phyloP scores from a whole-genome alignment of 164 flowering plant species.

The Vitis cinerea region DNA sequence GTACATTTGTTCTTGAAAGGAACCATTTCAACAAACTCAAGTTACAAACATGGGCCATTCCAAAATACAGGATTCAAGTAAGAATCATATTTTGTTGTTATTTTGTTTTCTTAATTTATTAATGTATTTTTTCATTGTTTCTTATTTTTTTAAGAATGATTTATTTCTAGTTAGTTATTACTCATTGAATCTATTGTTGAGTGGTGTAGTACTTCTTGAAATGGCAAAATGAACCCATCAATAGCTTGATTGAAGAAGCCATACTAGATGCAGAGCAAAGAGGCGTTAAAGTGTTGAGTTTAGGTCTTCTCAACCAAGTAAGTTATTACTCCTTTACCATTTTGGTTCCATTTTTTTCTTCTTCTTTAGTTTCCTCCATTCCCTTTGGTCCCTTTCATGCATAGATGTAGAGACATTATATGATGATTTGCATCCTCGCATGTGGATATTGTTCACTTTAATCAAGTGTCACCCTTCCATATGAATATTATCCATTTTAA shows the following conservation, averaged over 20 bases:
- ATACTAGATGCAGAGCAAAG: conserved; percentile 57
- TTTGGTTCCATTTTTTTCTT: background rate
- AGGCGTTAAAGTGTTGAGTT: conserved; percentile 59
- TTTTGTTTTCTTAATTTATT: background rate
- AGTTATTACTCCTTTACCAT: background rate
- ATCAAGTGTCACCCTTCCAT: background rate
- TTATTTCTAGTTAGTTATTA: background rate
- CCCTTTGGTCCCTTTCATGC: too few species aligned
- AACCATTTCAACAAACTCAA: conserved; percentile 18
- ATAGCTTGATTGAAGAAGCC: conserved; percentile 60
- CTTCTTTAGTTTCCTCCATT: too few species aligned
- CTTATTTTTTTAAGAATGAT: background rate
- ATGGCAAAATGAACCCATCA: conserved; percentile 48
- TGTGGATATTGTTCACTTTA: too few species aligned
- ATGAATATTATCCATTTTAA: background rate
- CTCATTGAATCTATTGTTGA: background rate
- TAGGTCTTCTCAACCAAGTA: conserved; percentile 77
- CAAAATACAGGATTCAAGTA: conserved; percentile 28
- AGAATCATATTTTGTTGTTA: background rate
- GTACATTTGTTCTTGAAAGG: conserved; percentile 27
- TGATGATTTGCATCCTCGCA: too few species aligned
- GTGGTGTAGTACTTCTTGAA: conserved; percentile 38
- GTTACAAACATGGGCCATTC: conserved; percentile 30
- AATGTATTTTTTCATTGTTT: background rate
- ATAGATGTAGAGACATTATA: too few species aligned